Base-by-base conservation (phyloP, 2,329 filamentous ascomycete genomes). In the Claviceps spartinae region DNA sequence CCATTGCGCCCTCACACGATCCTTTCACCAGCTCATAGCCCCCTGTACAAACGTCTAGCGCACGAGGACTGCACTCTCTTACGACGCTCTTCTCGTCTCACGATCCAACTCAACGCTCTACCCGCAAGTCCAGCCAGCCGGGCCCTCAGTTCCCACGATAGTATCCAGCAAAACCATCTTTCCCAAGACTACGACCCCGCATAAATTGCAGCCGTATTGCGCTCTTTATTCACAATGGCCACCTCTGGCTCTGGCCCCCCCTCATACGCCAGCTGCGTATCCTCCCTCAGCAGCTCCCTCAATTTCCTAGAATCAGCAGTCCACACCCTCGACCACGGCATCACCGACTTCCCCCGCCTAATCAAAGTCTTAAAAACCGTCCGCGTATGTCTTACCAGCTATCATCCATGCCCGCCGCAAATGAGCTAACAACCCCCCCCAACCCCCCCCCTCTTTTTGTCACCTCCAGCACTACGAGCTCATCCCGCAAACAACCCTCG, bases 401-500 rank as follows among this genome's bases (percentile, higher is more conserved):
- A 26, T 26, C 24, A 47, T 24, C 7, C 38, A 30, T 34, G 4
- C 6, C 6, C 22, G 3, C 22, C 16, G 37, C 36, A 49, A 51
- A 47, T 37, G 22, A 14, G 16, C 52, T 47, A 20, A 55, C 43
- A n/a, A n/a, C 13, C n/a, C 13, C 4, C 4, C 20, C 11, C 13
- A 5, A 1, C 20, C 24, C 5, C 20, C 11, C 2, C 20, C 3
- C 2, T 20, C 13, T 24, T 24, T 16, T 24, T 24, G 2, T 44
- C 16, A 5, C 5, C 20, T 44, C 7, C 55, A 94, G 84, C 90
- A 95, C 71, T 96, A 95, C 69, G 90, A 96, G 67, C 82, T 95
- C 43, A 86, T 95, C 59, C 87, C 89, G 16, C 88, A 95, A 65
- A 81, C 85, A 13, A 86, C 86, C 49, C 80, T 96, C 45, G 82